Base-by-base conservation (phyloP, 148 eudicot genomes). In the Limonium bicolor region DNA sequence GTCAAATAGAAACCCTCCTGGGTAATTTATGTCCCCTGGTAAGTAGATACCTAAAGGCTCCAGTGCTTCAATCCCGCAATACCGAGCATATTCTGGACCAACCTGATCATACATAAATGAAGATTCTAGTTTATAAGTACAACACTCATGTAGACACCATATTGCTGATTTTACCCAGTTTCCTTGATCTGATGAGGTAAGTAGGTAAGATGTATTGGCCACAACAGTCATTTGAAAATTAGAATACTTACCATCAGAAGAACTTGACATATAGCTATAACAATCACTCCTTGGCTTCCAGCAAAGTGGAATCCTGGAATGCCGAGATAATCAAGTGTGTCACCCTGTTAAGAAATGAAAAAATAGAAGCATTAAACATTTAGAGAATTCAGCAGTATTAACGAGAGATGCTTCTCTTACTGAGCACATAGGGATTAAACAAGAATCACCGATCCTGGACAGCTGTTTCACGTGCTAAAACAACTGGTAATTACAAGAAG, bases 21-120 rank as follows among this genome's bases (percentile, higher is more conserved):
- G 99, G 60, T 92, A 81, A 53, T 92, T 92, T n/a, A 92, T 74
- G 57, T 92, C 99, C 34, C 99, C 99, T 4, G 99, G 99, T 63
- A 92, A 62, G 63, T 81, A 85, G 15, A 85, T 78, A 26, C 99
- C 99, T 36, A 92, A 56, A 11, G 99, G 99, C 58, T 92, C 99
- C 36, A 92, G 62, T 9, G 99, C 99, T 66, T 92, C 94, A 11
- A 92, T 85, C 38, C 99, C 99, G 54, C 99, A 85, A 53, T 81
- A 92, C 55, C 99, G 63, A 61, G 99, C 99, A 65, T 92, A 92
- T 63, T 92, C 99, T 42, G 99, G 99, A 63, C 99, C 48, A n/a
- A 24, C 48, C 29, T 13, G 33, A 7, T n/a, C 33, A 7, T 29
- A 13, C 45, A 20, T 20, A 20, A 0, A 10, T 20, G 2, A 2